Percentiles rank a stretch among this genome's conserved stretches.
These are phyloP conservation scores for Cyberlindnera bimundalis DNA, from an alignment of 805 yeast genomes.

Conservation along the genomic window DNA sequence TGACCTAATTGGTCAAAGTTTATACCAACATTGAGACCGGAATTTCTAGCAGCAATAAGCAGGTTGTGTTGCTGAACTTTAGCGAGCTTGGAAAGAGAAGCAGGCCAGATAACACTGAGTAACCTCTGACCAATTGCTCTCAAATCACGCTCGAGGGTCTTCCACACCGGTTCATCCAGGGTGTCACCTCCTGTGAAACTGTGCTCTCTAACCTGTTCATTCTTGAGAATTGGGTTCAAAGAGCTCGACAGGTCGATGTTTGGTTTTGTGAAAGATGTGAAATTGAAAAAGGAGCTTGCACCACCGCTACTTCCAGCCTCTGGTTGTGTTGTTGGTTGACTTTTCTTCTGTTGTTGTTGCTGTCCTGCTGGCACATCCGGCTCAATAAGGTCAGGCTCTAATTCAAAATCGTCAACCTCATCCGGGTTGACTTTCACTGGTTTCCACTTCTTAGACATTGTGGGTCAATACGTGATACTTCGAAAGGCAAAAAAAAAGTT, in stretches of 20 bases:
- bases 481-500: conserved; percentile 9
- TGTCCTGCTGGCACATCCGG: conserved; percentile 21
- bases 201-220: conserved; percentile 28
- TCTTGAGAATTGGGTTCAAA: conserved; percentile 30
- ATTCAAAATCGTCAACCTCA: conserved; percentile 28
- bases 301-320: conserved; percentile 1
- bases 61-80: conserved; percentile 30
- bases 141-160: conserved; percentile 49
- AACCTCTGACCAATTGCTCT: conserved; percentile 41
- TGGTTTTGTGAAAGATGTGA: conserved; percentile 28
- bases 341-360: conserved; percentile 5
- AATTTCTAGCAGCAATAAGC: conserved; percentile 27
- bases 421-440: conserved; percentile 27
- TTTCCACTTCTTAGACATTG: conserved; percentile 27
- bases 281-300: conserved; percentile 26
- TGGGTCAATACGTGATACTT: too few relatives aligned
- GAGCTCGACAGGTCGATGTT: conserved; percentile 31
- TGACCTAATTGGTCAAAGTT: conserved; percentile 29
- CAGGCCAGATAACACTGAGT: conserved; percentile 42
- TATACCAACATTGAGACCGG: conserved; percentile 30
- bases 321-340: conserved; percentile 4
- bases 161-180: conserved; percentile 62
- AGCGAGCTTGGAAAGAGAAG: conserved; percentile 29
- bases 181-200: conserved; percentile 62
- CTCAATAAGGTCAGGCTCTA: conserved; percentile 28